phyloP scores from a whole-genome alignment of 78 protist species.

The Protostelium mycophagum region DNA sequence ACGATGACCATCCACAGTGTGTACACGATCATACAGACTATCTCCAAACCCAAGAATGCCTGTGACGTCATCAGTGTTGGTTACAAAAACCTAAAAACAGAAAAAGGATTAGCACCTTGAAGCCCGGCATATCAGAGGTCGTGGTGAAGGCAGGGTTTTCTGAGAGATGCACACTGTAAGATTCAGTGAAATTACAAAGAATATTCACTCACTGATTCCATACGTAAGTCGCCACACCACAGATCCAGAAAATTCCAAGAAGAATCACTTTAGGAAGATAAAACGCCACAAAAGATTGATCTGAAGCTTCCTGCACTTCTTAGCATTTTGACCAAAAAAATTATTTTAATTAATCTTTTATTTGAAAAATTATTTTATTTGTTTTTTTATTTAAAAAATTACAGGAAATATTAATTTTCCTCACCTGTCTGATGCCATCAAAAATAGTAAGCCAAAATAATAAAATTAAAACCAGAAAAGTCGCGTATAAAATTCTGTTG shows the following conservation, averaged over 20 bases:
- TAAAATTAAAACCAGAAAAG: not conserved
- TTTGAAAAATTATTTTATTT: too few species aligned
- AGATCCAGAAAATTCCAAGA: not conserved
- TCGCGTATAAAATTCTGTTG: not conserved
- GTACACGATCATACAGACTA: not conserved
- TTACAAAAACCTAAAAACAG: not conserved
- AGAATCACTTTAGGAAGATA: not conserved
- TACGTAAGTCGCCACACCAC: not conserved
- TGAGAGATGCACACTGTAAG: not conserved
- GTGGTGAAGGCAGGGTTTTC: not conserved
- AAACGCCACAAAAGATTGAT: not conserved
- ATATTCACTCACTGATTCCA: not conserved
- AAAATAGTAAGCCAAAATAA: not conserved
- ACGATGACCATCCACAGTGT: not conserved
- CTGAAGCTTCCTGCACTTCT: not conserved
- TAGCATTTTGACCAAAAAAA: not conserved
- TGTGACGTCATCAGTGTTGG: not conserved
- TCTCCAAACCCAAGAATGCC: not conserved
- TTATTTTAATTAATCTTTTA: too few species aligned
- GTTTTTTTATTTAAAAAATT: too few species aligned
- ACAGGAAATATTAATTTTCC: too few species aligned
- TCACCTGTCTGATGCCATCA: not conserved
- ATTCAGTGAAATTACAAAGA: not conserved
- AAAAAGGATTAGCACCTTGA: not conserved
- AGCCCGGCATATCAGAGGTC: not conserved